Evolutionary conservation across 2,329 filamentous ascomycete genomes (phyloP).

Genomic region (Amphichorda felina): DNA sequence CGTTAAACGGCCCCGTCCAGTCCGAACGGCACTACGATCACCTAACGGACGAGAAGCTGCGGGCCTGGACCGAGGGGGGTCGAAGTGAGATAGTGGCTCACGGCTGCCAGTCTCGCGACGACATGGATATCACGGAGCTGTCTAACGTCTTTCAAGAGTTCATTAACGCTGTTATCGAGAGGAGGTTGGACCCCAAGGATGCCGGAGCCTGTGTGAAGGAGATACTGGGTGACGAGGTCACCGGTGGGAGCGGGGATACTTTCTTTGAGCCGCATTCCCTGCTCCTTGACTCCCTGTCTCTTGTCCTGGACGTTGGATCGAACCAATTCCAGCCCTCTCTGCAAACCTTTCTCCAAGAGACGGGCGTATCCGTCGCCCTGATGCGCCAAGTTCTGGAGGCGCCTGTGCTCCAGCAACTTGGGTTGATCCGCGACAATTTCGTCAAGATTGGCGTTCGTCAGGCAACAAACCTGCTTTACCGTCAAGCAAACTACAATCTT

Average conservation of each 20-base stretch:
- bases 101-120: constrained; percentile 50
- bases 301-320: constrained; percentile 48
- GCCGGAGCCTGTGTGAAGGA: constrained; percentile 64
- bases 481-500: constrained; percentile 93
- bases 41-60: constrained; percentile 58
- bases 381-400: constrained; percentile 81
- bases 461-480: constrained; percentile 85
- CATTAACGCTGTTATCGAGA: constrained; percentile 61
- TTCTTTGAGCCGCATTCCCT: constrained; percentile 53
- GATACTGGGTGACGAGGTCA: constrained; percentile 43
- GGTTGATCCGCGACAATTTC: constrained; percentile 79
- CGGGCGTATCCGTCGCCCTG: constrained; percentile 56
- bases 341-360: constrained; percentile 57
- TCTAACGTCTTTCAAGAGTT: constrained; percentile 76
- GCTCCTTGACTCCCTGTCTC: constrained; percentile 74
- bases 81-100: constrained; percentile 55
- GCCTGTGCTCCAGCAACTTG: constrained; percentile 60
- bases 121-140: constrained; percentile 57
- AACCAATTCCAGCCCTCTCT: constrained; percentile 35
- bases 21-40: constrained; percentile 60
- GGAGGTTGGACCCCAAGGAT: constrained; percentile 52
- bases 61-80: constrained; percentile 55
- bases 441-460: constrained; percentile 73
- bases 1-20: constrained; percentile 16
- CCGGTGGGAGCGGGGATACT: constrained; percentile 2